Percentiles rank a stretch among this genome's conserved stretches.
These are phyloP conservation scores for Scytalidium sp. DNA, from an alignment of 2,329 filamentous ascomycete genomes.

Conservation along the genomic window DNA sequence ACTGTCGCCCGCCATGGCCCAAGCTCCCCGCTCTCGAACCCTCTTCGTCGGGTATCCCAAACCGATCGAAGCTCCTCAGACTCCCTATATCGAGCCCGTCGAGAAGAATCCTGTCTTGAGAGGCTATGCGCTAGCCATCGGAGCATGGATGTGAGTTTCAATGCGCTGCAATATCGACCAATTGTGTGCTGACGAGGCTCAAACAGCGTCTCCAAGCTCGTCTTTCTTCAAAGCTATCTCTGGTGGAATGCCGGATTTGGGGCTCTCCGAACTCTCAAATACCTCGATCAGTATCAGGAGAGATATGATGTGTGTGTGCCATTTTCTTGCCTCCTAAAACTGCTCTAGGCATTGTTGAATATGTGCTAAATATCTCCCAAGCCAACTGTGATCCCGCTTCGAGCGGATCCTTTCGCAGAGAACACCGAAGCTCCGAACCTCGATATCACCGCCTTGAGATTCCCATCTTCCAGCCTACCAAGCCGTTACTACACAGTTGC, in stretches of 20 bases:
- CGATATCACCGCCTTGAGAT: conserved; percentile 34
- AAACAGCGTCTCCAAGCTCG: conserved; percentile 55
- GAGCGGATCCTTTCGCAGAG: background rate
- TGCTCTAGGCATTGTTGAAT: conserved; percentile 1
- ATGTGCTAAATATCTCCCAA: conserved; percentile 22
- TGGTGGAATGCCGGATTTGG: conserved; percentile 67
- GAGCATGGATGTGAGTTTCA: conserved; percentile 54
- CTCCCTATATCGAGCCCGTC: conserved; percentile 42
- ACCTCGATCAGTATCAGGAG: conserved; percentile 41
- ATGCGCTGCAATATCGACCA: background rate
- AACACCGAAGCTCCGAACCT: background rate
- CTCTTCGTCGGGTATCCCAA: conserved; percentile 24
- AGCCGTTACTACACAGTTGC: conserved; percentile 65
- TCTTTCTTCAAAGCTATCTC: conserved; percentile 59
- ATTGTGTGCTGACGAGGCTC: background rate
- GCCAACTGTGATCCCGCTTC: conserved; percentile 56
- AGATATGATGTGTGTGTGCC: conserved; percentile 46
- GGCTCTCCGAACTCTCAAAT: conserved; percentile 42
- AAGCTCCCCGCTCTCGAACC: background rate
- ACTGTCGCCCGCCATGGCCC: background rate
- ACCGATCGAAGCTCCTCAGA: conserved; percentile 22
- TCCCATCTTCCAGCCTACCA: conserved; percentile 15
- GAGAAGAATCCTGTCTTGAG: conserved; percentile 69
- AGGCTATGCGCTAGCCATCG: conserved; percentile 60
- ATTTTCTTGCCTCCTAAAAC: background rate